A percentile compares a stretch with the other conserved stretches of the same genome.
phyloP scores from a whole-genome alignment of 306 rosid genomes.

The Vicia faba region DNA sequence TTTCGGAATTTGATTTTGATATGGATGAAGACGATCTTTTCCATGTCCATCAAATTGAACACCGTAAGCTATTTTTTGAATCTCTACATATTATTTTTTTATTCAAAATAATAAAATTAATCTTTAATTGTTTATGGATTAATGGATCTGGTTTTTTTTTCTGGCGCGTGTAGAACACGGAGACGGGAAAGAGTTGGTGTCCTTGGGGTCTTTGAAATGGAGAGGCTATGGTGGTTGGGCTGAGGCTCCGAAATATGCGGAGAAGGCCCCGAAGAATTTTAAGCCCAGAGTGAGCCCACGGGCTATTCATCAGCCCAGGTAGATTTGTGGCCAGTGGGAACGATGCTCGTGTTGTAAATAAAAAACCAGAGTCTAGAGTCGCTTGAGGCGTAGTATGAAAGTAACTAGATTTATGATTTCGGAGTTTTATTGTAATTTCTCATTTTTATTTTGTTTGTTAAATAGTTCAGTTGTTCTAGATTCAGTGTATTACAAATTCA shows the following conservation, averaged over 20 bases:
- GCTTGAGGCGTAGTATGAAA: neutral
- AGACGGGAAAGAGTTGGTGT: constrained; percentile 47
- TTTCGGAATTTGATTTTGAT: constrained; percentile 40
- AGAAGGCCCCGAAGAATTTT: constrained; percentile 67
- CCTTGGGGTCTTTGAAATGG: constrained; percentile 58
- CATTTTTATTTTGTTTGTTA: neutral
- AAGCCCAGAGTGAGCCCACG: constrained; percentile 73
- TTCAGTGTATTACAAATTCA: neutral
- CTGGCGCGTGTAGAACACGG: constrained; percentile 43
- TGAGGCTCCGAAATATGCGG: constrained; percentile 54
- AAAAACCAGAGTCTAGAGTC: neutral
- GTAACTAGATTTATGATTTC: neutral
- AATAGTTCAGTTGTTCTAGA: neutral
- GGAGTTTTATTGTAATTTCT: neutral
- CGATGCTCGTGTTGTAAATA: neutral
- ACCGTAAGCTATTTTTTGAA: constrained; percentile 36
- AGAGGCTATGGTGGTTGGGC: constrained; percentile 37
- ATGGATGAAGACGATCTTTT: constrained; percentile 51
- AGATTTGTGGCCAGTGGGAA: constrained; percentile 30
- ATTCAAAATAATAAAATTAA: too few relatives aligned
- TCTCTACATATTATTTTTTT: neutral
- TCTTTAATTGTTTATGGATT: neutral
- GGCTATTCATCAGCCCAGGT: constrained; percentile 87
- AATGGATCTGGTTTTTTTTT: neutral
- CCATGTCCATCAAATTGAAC: constrained; percentile 9